A percentile compares a stretch with the other conserved stretches of the same genome.
phyloP scores from a whole-genome alignment of 352 stramenopile genomes.

The Pythium phragmiticola region DNA sequence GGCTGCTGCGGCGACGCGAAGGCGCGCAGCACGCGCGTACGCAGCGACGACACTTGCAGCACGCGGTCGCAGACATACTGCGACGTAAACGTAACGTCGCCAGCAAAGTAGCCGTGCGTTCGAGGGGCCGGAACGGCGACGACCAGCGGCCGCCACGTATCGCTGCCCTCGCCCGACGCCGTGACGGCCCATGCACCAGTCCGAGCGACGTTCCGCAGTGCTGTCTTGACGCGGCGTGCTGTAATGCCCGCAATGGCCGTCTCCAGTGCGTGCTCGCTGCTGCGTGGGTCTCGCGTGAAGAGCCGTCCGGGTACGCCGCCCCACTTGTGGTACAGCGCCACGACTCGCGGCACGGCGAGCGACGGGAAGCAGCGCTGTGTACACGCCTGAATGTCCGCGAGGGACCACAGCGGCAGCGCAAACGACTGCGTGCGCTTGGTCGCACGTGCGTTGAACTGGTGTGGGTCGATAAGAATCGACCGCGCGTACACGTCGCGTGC shows the following conservation, averaged over 20 bases:
- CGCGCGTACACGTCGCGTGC: constrained; percentile 6
- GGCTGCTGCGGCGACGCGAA: neutral
- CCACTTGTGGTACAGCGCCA: constrained; percentile 15
- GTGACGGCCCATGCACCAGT: neutral
- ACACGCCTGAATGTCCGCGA: constrained; percentile 4
- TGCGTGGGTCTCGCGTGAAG: neutral
- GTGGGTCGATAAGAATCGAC: constrained; percentile 5
- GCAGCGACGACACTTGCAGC: constrained; percentile 7
- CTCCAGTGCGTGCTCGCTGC: constrained; percentile 10
- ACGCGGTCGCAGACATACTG: constrained; percentile 30
- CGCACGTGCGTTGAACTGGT: neutral
- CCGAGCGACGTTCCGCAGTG: neutral
- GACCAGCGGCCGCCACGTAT: constrained; percentile 13
- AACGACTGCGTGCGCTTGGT: constrained; percentile 21
- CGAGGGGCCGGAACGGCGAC: neutral
- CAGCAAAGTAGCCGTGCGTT: neutral
- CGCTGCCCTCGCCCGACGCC: neutral
- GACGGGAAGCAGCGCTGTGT: constrained; percentile 2
- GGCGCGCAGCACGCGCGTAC: neutral
- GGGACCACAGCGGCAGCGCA: constrained; percentile 16
- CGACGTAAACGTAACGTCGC: constrained; percentile 22
- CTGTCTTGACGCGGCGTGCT: neutral
- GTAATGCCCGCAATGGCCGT: constrained; percentile 4
- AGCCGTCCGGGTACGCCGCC: constrained; percentile 17
- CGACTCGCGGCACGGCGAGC: neutral